These are phyloP conservation scores for Berberis vulgaris DNA, from an alignment of 164 flowering plant genomes.

Conservation along the genomic window DNA sequence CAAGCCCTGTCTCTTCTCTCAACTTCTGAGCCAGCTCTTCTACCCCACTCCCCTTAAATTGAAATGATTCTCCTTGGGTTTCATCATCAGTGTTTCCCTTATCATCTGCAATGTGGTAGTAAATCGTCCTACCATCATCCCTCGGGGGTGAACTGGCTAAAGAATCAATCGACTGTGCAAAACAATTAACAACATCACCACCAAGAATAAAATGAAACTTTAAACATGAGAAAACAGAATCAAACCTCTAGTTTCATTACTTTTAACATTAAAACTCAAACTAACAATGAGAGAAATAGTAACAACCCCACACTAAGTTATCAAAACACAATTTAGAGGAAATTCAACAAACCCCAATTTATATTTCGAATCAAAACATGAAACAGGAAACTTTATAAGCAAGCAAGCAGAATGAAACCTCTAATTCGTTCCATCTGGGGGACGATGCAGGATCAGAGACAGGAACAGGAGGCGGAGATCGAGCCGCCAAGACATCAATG, in stretches of 20 bases:
- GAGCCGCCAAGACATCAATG: slow-evolving; percentile 50
- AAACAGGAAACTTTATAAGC: neutral
- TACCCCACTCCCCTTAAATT: slow-evolving; percentile 63
- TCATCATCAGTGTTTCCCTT: slow-evolving; percentile 46
- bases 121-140: slow-evolving; percentile 56
- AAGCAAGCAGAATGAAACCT: slow-evolving; percentile 29
- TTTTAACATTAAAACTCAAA: neutral
- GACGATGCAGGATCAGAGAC: neutral
- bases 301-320: neutral
- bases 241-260: too few species aligned
- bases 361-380: neutral
- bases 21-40: slow-evolving; percentile 55
- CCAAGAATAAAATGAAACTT: too few species aligned
- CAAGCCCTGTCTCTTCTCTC: slow-evolving; percentile 61
- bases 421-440: slow-evolving; percentile 15
- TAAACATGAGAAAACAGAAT: too few species aligned
- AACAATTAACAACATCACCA: neutral
- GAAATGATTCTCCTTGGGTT: slow-evolving; percentile 28
- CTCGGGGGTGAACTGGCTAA: slow-evolving; percentile 41
- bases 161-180: slow-evolving; percentile 55
- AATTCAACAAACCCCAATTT: neutral
- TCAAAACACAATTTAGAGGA: too few species aligned
- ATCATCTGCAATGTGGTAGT: slow-evolving; percentile 54
- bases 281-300: neutral
- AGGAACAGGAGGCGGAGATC: slow-evolving; percentile 17